phyloP scores from a whole-genome alignment of 805 yeast genomes.

The Saccharomycopsis sp. region DNA sequence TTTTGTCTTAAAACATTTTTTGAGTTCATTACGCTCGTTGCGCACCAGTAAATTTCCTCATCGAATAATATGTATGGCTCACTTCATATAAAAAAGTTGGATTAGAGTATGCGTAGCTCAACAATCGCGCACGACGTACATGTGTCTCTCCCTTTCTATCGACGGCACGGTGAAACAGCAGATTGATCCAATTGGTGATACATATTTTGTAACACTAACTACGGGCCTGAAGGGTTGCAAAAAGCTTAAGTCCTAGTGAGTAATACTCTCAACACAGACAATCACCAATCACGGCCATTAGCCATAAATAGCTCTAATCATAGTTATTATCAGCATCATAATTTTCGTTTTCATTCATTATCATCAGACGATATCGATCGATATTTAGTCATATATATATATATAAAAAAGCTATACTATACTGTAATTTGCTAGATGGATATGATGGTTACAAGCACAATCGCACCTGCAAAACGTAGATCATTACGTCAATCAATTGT shows the following conservation, averaged over 20 bases:
- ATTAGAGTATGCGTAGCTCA: no score
- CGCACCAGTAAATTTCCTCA: background rate
- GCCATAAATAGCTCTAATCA: no score
- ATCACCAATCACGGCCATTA: no score
- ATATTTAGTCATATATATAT: no score
- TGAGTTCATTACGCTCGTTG: background rate
- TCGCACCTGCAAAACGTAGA: background rate
- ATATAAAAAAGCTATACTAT: no score
- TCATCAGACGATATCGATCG: background rate
- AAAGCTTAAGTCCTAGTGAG: no score
- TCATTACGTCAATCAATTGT: conserved; percentile 20
- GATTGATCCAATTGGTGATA: background rate
- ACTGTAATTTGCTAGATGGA: no score
- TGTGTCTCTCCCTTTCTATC: background rate
- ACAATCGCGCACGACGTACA: no score
- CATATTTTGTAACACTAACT: background rate
- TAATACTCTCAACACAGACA: no score
- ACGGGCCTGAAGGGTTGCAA: background rate
- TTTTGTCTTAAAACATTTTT: background rate
- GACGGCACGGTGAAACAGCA: background rate
- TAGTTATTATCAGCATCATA: background rate
- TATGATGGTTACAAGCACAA: no score
- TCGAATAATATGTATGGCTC: background rate
- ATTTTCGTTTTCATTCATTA: background rate
- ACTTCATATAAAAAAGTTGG: no score